These are phyloP conservation scores for Diaporthe longicolla DNA, from an alignment of 2,329 filamentous ascomycete species.

Conservation along the genomic window DNA sequence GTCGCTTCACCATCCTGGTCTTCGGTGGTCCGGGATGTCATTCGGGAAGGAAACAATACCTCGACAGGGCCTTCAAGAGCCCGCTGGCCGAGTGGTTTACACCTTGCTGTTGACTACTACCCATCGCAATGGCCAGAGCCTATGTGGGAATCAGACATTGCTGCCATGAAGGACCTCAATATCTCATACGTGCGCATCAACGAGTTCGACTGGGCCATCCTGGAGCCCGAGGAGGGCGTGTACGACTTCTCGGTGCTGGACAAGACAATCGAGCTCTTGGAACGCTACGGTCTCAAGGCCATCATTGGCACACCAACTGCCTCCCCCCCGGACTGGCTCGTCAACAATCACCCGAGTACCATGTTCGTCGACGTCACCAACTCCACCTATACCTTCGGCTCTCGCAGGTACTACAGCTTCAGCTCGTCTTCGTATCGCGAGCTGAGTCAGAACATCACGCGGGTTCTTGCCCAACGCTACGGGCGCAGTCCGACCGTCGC, in stretches of 20 bases:
- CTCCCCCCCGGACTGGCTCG: conserved; percentile 45
- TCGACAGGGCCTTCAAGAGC: conserved; percentile 29
- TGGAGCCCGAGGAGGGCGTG: conserved; percentile 44
- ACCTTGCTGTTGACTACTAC: conserved; percentile 46
- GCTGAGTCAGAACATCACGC: conserved; percentile 46
- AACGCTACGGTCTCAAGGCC: conserved; percentile 44
- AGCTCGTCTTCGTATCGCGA: conserved; percentile 45
- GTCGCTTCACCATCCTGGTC: background rate
- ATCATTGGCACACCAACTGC: conserved; percentile 46
- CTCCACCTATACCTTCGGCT: conserved; percentile 45
- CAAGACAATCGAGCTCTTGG: conserved; percentile 43
- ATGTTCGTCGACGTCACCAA: conserved; percentile 47
- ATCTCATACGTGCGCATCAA: conserved; percentile 46
- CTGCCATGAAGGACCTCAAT: conserved; percentile 45
- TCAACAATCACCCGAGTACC: conserved; percentile 43
- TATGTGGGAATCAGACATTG: conserved; percentile 45
- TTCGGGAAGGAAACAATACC: conserved; percentile 1
- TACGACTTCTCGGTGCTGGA: conserved; percentile 47
- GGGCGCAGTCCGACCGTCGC: conserved; percentile 43
- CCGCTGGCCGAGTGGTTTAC: conserved; percentile 45
- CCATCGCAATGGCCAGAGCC: conserved; percentile 46
- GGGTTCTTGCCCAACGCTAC: conserved; percentile 45
- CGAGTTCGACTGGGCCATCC: conserved; percentile 46
- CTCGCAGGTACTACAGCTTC: conserved; percentile 46
- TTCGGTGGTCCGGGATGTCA: background rate